phyloP scores from a whole-genome alignment of 2,329 filamentous ascomycete genomes.

The Colletotrichum euphorbiae region DNA sequence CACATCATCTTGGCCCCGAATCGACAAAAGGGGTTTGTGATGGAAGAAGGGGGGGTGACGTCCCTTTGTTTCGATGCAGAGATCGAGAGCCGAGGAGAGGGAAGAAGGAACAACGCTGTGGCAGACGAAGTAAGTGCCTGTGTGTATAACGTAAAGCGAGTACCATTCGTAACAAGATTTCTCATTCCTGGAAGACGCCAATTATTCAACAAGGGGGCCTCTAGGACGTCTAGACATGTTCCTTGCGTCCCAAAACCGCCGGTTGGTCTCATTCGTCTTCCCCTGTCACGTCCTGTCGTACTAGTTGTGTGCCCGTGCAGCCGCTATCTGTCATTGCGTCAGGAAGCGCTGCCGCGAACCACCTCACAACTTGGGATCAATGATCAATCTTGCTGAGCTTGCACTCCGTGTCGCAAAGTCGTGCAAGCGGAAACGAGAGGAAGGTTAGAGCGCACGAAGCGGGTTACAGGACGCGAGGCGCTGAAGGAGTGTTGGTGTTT shows the following conservation, averaged over 20 bases:
- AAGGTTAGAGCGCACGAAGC: neutral
- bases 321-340: slow-evolving; percentile 39
- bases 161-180: neutral
- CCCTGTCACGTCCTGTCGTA: neutral
- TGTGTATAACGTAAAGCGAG: slow-evolving; percentile 23
- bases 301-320: slow-evolving; percentile 22
- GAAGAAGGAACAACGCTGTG: too few relatives aligned
- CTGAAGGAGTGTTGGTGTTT: slow-evolving; percentile 24
- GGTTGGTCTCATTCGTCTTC: slow-evolving; percentile 14
- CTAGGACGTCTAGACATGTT: neutral
- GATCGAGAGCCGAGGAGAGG: neutral
- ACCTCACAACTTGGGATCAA: neutral
- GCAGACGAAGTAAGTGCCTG: neutral
- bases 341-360: slow-evolving; percentile 25
- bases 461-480: slow-evolving; percentile 14
- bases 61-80: slow-evolving; percentile 15
- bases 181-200: neutral
- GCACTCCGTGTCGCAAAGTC: neutral
- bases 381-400: neutral
- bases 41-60: slow-evolving; percentile 1
- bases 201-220: neutral
- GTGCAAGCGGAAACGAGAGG: slow-evolving; percentile 2
- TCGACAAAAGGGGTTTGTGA: slow-evolving; percentile 8
- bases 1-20: slow-evolving; percentile 34
- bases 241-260: slow-evolving; percentile 20